phyloP scores from a whole-genome alignment of 1,284 basidiomycete species.

The Fomitopsis schrenkii region DNA sequence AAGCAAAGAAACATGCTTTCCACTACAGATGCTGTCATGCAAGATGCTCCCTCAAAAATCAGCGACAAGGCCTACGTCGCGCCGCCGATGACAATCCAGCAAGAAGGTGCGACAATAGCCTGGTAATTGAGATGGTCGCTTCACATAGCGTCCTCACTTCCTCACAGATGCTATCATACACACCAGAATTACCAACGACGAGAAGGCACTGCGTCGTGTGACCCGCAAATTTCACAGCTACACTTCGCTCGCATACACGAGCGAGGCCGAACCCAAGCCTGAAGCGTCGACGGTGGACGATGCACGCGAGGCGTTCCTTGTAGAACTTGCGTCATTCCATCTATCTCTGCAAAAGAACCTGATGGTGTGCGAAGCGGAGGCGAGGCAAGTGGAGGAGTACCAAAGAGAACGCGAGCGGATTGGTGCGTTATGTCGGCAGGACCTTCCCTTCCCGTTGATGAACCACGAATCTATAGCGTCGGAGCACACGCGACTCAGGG shows the following conservation, averaged over 20 bases:
- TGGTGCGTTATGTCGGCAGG: conserved; percentile 39
- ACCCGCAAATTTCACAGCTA: conserved; percentile 78
- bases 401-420: conserved; percentile 64
- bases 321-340: conserved; percentile 73
- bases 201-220: conserved; percentile 61
- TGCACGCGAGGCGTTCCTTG: conserved; percentile 70
- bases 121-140: conserved; percentile 15
- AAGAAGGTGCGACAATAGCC: conserved; percentile 51
- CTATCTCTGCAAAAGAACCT: conserved; percentile 67
- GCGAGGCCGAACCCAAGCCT: conserved; percentile 37
- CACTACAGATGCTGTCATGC: neutral
- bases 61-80: conserved; percentile 24
- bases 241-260: conserved; percentile 49
- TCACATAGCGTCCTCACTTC: conserved; percentile 11
- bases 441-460: conserved; percentile 6
- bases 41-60: neutral
- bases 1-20: neutral
- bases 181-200: conserved; percentile 66
- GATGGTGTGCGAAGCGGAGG: conserved; percentile 80
- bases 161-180: conserved; percentile 68
- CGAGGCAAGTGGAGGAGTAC: conserved; percentile 77
- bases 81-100: conserved; percentile 52
- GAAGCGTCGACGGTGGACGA: conserved; percentile 48
- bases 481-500: conserved; percentile 60
- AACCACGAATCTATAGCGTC: conserved; percentile 41